A percentile compares a stretch with the other conserved stretches of the same genome.
Conservation (phyloP, 163 green algal species). For the Prototheca wickerhamii region DNA sequence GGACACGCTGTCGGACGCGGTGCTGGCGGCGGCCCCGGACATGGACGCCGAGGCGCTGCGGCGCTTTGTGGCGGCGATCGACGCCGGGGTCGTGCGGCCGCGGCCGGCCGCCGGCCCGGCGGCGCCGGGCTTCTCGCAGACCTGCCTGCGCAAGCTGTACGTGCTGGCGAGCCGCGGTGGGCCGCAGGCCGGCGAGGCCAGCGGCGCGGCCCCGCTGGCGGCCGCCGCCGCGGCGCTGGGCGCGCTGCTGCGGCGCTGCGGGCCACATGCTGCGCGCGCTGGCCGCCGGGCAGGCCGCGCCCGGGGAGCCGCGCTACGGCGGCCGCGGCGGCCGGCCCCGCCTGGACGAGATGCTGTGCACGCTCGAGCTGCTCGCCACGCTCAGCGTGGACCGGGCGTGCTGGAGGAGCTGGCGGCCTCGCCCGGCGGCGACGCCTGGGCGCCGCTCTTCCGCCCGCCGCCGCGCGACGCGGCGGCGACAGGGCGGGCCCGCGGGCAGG, state of each 20-base stretch:
- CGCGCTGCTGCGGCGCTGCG: constrained; percentile 48
- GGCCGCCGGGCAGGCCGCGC: constrained; percentile 12
- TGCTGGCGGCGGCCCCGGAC: constrained; percentile 46
- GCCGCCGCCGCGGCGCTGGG: constrained; percentile 53
- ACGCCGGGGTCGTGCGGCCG: constrained; percentile 34
- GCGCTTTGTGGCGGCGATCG: constrained; percentile 52
- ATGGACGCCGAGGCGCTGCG: constrained; percentile 9
- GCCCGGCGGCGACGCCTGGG: too few relatives aligned
- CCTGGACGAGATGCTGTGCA: constrained; percentile 48
- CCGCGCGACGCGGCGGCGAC: too few relatives aligned
- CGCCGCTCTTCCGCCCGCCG: too few relatives aligned
- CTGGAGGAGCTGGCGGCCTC: too few relatives aligned
- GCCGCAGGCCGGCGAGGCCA: not conserved
- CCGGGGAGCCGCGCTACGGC: not conserved
- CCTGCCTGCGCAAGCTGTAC: constrained; percentile 75
- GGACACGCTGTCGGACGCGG: constrained; percentile 62
- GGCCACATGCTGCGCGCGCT: constrained; percentile 45
- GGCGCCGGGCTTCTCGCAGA: constrained; percentile 41
- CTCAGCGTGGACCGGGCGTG: constrained; percentile 31
- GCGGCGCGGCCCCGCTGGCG: constrained; percentile 21
- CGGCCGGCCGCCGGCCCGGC: not conserved
- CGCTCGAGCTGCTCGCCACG: constrained; percentile 48
- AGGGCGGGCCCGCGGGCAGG: too few relatives aligned
- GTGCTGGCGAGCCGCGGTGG: constrained; percentile 51
- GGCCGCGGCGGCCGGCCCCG: constrained; percentile 7